A percentile compares a stretch with the other conserved stretches of the same genome.
Conservation (phyloP, 2,329 filamentous ascomycete species). For the Arthrobotrys sinensis region DNA sequence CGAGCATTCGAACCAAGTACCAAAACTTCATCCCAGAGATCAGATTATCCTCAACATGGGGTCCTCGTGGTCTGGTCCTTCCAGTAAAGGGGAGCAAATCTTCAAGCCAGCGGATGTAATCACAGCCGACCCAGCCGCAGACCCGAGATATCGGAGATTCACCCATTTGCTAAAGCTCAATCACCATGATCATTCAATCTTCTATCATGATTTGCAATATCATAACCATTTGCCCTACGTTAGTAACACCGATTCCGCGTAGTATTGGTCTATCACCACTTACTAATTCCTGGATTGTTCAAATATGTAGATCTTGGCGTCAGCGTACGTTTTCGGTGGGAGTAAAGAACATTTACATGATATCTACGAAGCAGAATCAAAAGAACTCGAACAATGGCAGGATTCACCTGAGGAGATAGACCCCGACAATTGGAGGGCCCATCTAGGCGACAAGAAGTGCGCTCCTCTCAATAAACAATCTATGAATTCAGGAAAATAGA, state of each 20-base stretch:
- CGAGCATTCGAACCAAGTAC: slow-evolving; percentile 13
- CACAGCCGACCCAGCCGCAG: slow-evolving; percentile 33
- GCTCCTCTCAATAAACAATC: slow-evolving; percentile 57
- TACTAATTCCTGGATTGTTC: neutral
- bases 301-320: slow-evolving; percentile 76
- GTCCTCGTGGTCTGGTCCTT: slow-evolving; percentile 47
- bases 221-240: slow-evolving; percentile 58
- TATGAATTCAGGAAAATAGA: neutral
- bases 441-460: slow-evolving; percentile 79
- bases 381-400: slow-evolving; percentile 82
- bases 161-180: slow-evolving; percentile 50
- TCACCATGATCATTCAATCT: slow-evolving; percentile 47
- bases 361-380: slow-evolving; percentile 82
- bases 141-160: slow-evolving; percentile 53
- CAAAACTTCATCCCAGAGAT: slow-evolving; percentile 24
- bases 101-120: slow-evolving; percentile 33
- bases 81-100: slow-evolving; percentile 24
- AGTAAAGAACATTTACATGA: slow-evolving; percentile 79
- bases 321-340: slow-evolving; percentile 88
- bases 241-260: neutral
- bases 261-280: neutral
- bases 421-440: slow-evolving; percentile 87
- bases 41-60: slow-evolving; percentile 57
- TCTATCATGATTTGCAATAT: slow-evolving; percentile 49
- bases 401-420: slow-evolving; percentile 88